Percentiles rank a stretch among this genome's conserved stretches.
phyloP scores from a whole-genome alignment of 1,139 yeast species.

The Tardiomyces blankii region DNA sequence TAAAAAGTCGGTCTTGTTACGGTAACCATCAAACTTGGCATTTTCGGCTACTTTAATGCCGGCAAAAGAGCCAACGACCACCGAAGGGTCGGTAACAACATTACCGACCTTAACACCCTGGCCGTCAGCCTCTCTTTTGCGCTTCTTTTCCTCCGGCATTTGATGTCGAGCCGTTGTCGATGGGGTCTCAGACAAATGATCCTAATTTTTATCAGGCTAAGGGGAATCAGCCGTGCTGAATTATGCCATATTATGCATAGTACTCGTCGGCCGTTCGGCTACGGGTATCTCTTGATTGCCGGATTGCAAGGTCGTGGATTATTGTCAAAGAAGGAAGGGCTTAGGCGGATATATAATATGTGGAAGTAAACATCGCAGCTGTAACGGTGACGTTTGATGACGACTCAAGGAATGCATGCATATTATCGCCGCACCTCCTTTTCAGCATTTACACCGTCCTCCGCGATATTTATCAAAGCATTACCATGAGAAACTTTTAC shows the following conservation, averaged over 20 bases:
- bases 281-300: no score
- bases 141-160: constrained; percentile 8
- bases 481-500: background rate
- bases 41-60: constrained; percentile 55
- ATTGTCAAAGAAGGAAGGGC: no score
- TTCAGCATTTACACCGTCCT: background rate
- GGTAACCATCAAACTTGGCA: constrained; percentile 53
- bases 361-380: no score
- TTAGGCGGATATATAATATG: no score
- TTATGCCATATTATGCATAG: background rate
- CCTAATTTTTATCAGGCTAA: background rate
- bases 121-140: constrained; percentile 6
- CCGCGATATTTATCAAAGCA: no score
- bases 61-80: constrained; percentile 46
- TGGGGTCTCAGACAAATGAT: no score
- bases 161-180: background rate
- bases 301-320: no score
- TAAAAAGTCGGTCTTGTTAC: constrained; percentile 36
- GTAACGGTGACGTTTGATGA: no score
- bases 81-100: background rate
- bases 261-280: background rate
- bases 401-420: no score
- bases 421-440: background rate
- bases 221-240: background rate
- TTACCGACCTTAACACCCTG: background rate